A percentile compares a stretch with the other conserved stretches of the same genome.
These are phyloP conservation scores for Fusarium xylarioides DNA, from an alignment of 2,329 filamentous ascomycete species.

Conservation along the genomic window DNA sequence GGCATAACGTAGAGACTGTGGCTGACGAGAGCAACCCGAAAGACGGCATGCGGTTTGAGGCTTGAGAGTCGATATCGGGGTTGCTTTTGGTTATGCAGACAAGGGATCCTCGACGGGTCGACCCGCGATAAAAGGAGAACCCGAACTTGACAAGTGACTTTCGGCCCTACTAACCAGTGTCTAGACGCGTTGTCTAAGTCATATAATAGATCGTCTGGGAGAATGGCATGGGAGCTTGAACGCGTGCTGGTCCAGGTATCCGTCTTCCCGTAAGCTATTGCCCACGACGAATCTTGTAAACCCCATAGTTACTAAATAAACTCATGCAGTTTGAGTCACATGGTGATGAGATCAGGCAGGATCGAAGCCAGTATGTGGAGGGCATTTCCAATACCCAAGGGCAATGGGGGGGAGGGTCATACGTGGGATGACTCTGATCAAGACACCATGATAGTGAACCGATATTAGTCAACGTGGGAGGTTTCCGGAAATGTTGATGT, in stretches of 20 bases:
- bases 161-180: neutral
- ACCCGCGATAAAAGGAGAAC: slow-evolving; percentile 15
- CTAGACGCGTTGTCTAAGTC: neutral
- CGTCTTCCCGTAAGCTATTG: neutral
- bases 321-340: slow-evolving; percentile 1
- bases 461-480: neutral
- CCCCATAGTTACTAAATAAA: neutral
- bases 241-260: neutral
- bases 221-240: neutral
- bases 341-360: neutral
- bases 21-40: neutral
- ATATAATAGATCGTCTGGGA: neutral
- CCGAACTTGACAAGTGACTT: neutral
- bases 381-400: neutral
- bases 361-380: neutral
- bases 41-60: neutral
- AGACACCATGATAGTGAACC: slow-evolving; percentile 11
- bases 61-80: neutral
- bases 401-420: neutral
- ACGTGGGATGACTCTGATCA: slow-evolving; percentile 17
- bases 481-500: neutral
- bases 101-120: slow-evolving; percentile 25
- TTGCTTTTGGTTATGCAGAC: neutral
- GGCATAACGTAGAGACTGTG: neutral
- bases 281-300: neutral